Conservation (phyloP, 2,329 filamentous ascomycete genomes). For the Zasmidium cellare region DNA sequence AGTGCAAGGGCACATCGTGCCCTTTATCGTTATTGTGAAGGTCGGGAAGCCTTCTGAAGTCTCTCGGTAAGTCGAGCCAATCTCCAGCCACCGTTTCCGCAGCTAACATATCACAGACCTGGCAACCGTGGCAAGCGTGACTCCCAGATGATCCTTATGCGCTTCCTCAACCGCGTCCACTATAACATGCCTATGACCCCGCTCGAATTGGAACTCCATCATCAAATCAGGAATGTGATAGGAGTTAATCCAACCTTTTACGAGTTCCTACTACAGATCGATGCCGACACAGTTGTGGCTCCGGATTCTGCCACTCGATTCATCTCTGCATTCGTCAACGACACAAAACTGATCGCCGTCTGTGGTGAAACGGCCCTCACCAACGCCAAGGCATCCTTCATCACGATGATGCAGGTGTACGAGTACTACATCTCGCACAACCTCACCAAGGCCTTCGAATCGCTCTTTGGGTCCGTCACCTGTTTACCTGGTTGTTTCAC, state of each 20-base stretch:
- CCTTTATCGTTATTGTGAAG: conserved; percentile 95
- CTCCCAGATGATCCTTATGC: conserved; percentile 97
- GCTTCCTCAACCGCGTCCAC: conserved; percentile 97
- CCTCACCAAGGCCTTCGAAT: conserved; percentile 93
- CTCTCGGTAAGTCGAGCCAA: conserved; percentile 39
- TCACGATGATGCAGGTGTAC: conserved; percentile 99
- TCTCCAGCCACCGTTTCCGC: background rate
- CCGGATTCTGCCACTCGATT: conserved; percentile 88
- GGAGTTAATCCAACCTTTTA: conserved; percentile 98
- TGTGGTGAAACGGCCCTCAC: conserved; percentile 93
- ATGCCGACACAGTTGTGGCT: conserved; percentile 93
- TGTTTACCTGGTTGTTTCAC: conserved; percentile 98
- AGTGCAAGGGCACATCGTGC: conserved; percentile 95
- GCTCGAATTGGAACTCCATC: conserved; percentile 95
- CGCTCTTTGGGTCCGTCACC: conserved; percentile 93
- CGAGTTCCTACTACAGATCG: conserved; percentile 93
- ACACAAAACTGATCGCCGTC: conserved; percentile 88
- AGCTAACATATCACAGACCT: conserved; percentile 49
- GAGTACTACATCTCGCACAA: conserved; percentile 99
- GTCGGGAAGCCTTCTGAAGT: conserved; percentile 83
- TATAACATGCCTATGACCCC: conserved; percentile 97
- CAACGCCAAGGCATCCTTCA: conserved; percentile 88
- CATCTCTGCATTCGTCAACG: conserved; percentile 84
- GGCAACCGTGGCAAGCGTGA: conserved; percentile 99
- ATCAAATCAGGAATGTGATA: conserved; percentile 98